phyloP scores from a whole-genome alignment of 129 eudicot species.

The Centella asiatica region DNA sequence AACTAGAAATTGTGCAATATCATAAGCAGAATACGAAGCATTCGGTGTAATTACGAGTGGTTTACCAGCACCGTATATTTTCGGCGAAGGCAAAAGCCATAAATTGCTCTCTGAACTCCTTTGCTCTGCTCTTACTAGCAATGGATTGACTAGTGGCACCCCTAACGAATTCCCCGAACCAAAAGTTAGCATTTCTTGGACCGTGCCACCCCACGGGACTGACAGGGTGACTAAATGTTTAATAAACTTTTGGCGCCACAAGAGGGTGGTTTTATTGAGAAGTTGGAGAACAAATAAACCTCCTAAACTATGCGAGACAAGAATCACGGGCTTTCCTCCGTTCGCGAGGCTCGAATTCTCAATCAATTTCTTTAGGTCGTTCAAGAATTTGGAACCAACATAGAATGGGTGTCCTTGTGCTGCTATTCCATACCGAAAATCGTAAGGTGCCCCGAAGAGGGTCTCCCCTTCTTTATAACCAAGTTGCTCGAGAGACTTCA shows the following conservation, averaged over 20 bases:
- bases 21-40: slow-evolving; percentile 35
- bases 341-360: slow-evolving; percentile 57
- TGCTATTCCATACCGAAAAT: slow-evolving; percentile 82
- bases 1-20: slow-evolving; percentile 43
- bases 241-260: slow-evolving; percentile 57
- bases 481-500: slow-evolving; percentile 41
- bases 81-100: slow-evolving; percentile 76
- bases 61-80: slow-evolving; percentile 17
- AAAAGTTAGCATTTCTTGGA: slow-evolving; percentile 65
- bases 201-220: slow-evolving; percentile 86
- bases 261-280: slow-evolving; percentile 40
- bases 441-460: slow-evolving; percentile 90
- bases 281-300: slow-evolving; percentile 59
- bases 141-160: slow-evolving; percentile 69
- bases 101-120: slow-evolving; percentile 74
- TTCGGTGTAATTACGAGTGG: slow-evolving; percentile 47
- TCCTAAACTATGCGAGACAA: slow-evolving; percentile 82
- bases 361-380: slow-evolving; percentile 46
- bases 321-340: slow-evolving; percentile 48
- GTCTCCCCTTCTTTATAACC: slow-evolving; percentile 50
- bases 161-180: slow-evolving; percentile 79
- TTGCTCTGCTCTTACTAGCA: slow-evolving; percentile 73
- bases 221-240: slow-evolving; percentile 73
- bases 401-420: slow-evolving; percentile 53
- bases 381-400: slow-evolving; percentile 48